phyloP scores from a whole-genome alignment of 805 yeast species.

The Wickerhamomyces canadensis region DNA sequence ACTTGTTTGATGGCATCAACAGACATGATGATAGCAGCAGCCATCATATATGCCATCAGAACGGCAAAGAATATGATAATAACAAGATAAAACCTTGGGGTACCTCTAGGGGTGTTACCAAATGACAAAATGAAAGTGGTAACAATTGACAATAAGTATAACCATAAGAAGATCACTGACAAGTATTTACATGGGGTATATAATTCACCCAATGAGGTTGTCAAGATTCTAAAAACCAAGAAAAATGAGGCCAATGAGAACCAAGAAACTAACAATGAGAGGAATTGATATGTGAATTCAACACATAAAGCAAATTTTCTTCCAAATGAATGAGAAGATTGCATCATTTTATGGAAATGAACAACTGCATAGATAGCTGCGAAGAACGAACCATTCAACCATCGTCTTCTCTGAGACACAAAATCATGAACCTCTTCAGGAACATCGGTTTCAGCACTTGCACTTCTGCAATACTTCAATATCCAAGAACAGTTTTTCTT shows the following conservation, averaged over 20 bases:
- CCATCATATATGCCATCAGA: conserved; percentile 82
- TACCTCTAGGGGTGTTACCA: conserved; percentile 93
- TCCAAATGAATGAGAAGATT: conserved; percentile 61
- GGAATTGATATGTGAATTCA: conserved; percentile 74
- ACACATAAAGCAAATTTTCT: conserved; percentile 70
- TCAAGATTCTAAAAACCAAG: conserved; percentile 82
- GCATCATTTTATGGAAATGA: conserved; percentile 74
- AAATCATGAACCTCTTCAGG: conserved; percentile 85
- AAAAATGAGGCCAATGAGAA: conserved; percentile 88
- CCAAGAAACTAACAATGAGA: conserved; percentile 81
- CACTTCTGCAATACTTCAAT: conserved; percentile 78
- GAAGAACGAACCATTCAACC: conserved; percentile 96
- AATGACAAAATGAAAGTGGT: conserved; percentile 85
- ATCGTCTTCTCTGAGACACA: conserved; percentile 87
- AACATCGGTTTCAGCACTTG: conserved; percentile 93
- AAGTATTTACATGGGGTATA: conserved; percentile 73
- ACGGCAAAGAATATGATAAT: conserved; percentile 80
- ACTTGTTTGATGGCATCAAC: conserved; percentile 60
- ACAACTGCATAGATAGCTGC: conserved; percentile 85
- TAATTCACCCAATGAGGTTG: conserved; percentile 66
- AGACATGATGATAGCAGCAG: conserved; percentile 80
- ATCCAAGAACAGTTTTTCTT: conserved; percentile 70
- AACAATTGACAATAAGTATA: conserved; percentile 73
- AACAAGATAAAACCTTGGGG: conserved; percentile 67
- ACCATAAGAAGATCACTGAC: conserved; percentile 77